These are phyloP conservation scores for Xylaria scruposa DNA, from an alignment of 495 filamentous ascomycete species.

Conservation along the genomic window DNA sequence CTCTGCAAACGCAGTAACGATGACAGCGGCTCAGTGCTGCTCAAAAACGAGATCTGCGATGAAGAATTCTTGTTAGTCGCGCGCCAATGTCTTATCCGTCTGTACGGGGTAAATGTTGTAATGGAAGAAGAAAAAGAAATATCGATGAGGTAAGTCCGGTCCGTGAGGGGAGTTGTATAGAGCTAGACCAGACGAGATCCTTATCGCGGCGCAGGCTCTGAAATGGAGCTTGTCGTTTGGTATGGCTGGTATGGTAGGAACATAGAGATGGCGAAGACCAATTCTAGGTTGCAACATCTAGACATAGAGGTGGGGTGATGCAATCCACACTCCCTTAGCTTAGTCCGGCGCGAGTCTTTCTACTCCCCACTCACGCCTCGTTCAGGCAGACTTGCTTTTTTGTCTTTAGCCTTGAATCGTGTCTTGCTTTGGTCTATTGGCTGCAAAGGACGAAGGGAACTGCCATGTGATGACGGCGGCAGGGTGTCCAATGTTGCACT, in stretches of 20 bases:
- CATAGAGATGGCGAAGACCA: background rate
- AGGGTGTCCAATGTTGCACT: background rate
- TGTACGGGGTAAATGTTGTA: background rate
- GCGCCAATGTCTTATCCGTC: background rate
- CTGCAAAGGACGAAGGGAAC: slow-evolving; percentile 6
- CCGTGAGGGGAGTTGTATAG: background rate
- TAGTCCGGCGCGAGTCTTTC: slow-evolving; percentile 4
- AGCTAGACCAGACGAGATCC: background rate
- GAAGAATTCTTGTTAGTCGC: background rate
- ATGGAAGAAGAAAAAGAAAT: background rate
- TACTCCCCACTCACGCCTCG: slow-evolving; percentile 9
- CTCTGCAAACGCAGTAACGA: slow-evolving; percentile 1
- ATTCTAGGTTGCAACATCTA: slow-evolving; percentile 3
- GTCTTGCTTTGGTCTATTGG: slow-evolving; percentile 4
- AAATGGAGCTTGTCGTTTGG: slow-evolving; percentile 6
- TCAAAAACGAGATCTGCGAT: slow-evolving; percentile 9
- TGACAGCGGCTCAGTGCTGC: slow-evolving; percentile 20
- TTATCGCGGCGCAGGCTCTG: background rate
- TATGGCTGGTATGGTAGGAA: background rate
- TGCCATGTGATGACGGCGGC: slow-evolving; percentile 13
- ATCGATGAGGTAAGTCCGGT: slow-evolving; percentile 1
- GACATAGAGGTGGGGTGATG: slow-evolving; percentile 17
- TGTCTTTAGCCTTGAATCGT: slow-evolving; percentile 12
- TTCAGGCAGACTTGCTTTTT: slow-evolving; percentile 10
- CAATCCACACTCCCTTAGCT: slow-evolving; percentile 2